phyloP scores from a whole-genome alignment of 139 green algal species.

The Coelastrella sp. region DNA sequence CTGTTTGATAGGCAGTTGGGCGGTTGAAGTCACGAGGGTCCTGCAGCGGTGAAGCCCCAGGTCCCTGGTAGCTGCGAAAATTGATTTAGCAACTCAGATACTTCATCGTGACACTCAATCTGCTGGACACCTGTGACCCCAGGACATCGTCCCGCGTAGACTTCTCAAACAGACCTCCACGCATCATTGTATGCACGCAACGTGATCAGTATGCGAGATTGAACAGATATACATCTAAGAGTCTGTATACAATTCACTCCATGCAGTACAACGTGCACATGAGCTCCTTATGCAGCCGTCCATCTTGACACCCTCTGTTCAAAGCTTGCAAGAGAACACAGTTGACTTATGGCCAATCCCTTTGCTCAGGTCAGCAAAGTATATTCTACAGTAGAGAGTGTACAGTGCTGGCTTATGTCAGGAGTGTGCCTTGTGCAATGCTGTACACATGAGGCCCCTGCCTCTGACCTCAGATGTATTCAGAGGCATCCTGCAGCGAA shows the following conservation, averaged over 20 bases:
- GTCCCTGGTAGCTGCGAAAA: neutral
- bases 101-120: too few species aligned
- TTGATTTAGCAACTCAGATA: too few species aligned
- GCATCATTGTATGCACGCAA: too few species aligned
- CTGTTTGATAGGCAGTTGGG: neutral
- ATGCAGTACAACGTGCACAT: too few species aligned
- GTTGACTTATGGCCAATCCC: slow-evolving; percentile 5
- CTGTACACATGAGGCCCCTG: neutral
- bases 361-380: slow-evolving; percentile 37
- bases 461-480: too few species aligned
- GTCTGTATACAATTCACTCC: too few species aligned
- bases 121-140: neutral
- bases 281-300: neutral
- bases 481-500: neutral
- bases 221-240: too few species aligned
- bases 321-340: neutral
- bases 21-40: neutral
- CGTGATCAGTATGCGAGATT: too few species aligned
- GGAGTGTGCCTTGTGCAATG: neutral
- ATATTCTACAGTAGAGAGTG: neutral
- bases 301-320: neutral
- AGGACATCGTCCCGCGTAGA: too few species aligned
- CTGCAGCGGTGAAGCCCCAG: neutral
- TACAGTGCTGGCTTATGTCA: neutral
- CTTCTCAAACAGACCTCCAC: too few species aligned